These are phyloP conservation scores for Stipa capillata DNA, from an alignment of 176 grass and related monocot genomes.

Conservation along the genomic window DNA sequence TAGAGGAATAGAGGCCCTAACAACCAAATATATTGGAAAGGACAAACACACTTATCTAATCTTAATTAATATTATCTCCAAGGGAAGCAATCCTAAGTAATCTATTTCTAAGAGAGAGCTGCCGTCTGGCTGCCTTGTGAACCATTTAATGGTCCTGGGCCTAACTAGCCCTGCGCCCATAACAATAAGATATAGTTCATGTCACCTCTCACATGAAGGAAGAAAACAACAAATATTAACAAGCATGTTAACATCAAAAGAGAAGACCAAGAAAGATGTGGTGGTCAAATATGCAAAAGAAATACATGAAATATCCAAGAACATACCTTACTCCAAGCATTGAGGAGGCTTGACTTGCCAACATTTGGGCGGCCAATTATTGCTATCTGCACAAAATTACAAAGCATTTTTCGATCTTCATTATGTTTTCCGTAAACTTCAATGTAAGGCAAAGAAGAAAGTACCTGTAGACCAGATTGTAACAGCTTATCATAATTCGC, in stretches of 20 bases:
- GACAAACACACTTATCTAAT: neutral
- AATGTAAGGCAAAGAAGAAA: neutral
- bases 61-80: neutral
- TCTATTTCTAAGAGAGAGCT: neutral
- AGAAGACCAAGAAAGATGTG: neutral
- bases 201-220: neutral
- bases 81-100: neutral
- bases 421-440: neutral
- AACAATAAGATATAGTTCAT: neutral
- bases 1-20: too few species aligned
- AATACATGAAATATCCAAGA: neutral
- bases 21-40: neutral
- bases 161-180: neutral
- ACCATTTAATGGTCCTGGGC: neutral
- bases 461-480: constrained; percentile 86
- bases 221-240: neutral
- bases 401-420: neutral
- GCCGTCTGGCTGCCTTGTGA: neutral
- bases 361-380: constrained; percentile 95
- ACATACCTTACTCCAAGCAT: constrained; percentile 96
- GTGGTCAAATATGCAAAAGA: neutral
- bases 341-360: constrained; percentile 93
- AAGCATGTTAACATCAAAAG: neutral
- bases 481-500: constrained; percentile 90
- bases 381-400: constrained; percentile 52